Evolutionary conservation across 2,329 filamentous ascomycete genomes (phyloP).

Genomic region (Chrysoporthe deuterocubensis): DNA sequence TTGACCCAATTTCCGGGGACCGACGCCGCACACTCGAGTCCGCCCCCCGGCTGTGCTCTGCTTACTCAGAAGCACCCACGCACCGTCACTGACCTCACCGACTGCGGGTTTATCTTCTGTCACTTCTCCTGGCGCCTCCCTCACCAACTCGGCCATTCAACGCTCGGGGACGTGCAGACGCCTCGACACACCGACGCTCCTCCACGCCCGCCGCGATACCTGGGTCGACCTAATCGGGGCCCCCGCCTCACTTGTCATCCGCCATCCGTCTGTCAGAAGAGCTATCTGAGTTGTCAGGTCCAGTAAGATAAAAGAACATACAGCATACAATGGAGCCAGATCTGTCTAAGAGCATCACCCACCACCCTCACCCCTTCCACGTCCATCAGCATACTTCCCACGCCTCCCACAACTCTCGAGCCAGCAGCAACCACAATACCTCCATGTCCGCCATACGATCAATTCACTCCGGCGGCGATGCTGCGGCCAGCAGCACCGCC

Average conservation of each 20-base stretch:
- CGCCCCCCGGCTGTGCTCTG: background rate
- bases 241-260: background rate
- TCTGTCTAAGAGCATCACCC: slow-evolving; percentile 45
- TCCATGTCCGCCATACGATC: slow-evolving; percentile 30
- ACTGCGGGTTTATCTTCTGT: background rate
- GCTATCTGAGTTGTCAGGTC: background rate
- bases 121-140: background rate
- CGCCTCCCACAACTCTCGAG: slow-evolving; percentile 7
- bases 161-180: background rate
- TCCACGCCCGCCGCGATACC: background rate
- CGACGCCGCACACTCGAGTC: too few species aligned
- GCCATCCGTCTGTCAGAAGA: background rate
- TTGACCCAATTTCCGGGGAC: background rate
- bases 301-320: background rate
- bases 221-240: background rate
- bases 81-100: background rate
- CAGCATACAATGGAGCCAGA: slow-evolving; percentile 43
- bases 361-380: slow-evolving; percentile 51
- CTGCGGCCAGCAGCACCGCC: slow-evolving; percentile 50
- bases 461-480: slow-evolving; percentile 34
- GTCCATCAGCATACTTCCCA: slow-evolving; percentile 39
- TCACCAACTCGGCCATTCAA: background rate
- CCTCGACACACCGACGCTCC: background rate
- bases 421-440: slow-evolving; percentile 30
- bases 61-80: background rate